phyloP scores from a whole-genome alignment of 2,329 filamentous ascomycete genomes.

The Aplosporella prunicola region DNA sequence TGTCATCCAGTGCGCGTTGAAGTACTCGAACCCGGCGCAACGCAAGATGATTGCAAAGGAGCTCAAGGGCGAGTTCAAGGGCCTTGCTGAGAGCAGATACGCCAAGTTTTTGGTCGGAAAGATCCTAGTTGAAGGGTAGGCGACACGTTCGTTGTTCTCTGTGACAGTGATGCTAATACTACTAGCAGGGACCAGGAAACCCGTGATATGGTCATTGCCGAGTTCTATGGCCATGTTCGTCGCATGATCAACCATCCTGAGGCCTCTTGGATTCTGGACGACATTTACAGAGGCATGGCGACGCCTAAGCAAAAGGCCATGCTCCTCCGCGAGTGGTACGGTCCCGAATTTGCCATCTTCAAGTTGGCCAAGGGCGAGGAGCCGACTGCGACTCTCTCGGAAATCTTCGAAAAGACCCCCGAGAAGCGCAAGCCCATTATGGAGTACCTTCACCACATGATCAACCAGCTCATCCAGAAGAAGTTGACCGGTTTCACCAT shows the following conservation, averaged over 20 bases:
- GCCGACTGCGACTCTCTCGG: slow-evolving; percentile 57
- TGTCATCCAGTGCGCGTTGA: slow-evolving; percentile 91
- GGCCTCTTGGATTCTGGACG: slow-evolving; percentile 94
- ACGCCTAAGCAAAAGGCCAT: slow-evolving; percentile 77
- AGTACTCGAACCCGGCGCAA: slow-evolving; percentile 82
- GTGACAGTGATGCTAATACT: neutral
- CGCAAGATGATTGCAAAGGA: slow-evolving; percentile 79
- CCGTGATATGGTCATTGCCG: slow-evolving; percentile 77
- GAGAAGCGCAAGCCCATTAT: slow-evolving; percentile 84
- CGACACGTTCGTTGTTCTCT: neutral
- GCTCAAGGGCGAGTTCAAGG: slow-evolving; percentile 72
- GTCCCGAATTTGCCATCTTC: slow-evolving; percentile 80
- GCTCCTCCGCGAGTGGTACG: slow-evolving; percentile 91
- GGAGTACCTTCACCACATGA: slow-evolving; percentile 73
- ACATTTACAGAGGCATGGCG: slow-evolving; percentile 84
- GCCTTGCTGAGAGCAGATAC: slow-evolving; percentile 88
- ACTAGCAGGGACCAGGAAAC: slow-evolving; percentile 61
- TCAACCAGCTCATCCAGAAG: slow-evolving; percentile 91
- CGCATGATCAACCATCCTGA: slow-evolving; percentile 93
- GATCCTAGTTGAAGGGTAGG: slow-evolving; percentile 68
- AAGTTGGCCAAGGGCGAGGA: slow-evolving; percentile 45
- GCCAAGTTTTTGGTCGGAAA: slow-evolving; percentile 97
- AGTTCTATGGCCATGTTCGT: slow-evolving; percentile 90
- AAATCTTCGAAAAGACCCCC: slow-evolving; percentile 66
- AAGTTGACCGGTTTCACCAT: slow-evolving; percentile 95